Percentiles rank a stretch among this genome's conserved stretches.
Evolutionary conservation across 768 basidiomycete genomes (phyloP).

Genomic region (Gymnopilus junonius): DNA sequence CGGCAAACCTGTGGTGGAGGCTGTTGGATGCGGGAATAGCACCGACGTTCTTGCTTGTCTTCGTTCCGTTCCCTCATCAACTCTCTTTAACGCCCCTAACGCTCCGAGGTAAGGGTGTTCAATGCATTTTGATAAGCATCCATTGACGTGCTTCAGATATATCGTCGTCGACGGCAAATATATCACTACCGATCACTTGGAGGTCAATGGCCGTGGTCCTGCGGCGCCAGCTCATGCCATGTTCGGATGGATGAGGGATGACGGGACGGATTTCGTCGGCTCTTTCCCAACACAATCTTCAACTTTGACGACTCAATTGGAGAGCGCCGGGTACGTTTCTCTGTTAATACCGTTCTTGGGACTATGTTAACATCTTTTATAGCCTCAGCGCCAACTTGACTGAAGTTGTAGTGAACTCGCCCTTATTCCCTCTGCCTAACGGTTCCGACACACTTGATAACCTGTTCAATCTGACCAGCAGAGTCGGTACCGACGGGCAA

Average conservation of each 20-base stretch:
- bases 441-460: conserved; percentile 40
- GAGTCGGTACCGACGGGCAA: conserved; percentile 47
- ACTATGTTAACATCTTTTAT: not conserved
- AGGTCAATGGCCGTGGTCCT: conserved; percentile 41
- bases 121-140: not conserved
- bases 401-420: conserved; percentile 15
- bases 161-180: conserved; percentile 53
- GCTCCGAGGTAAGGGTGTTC: conserved; percentile 25
- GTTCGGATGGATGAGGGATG: conserved; percentile 55
- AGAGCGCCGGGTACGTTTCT: conserved; percentile 23
- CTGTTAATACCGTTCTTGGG: conserved; percentile 13
- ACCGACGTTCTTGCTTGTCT: conserved; percentile 43
- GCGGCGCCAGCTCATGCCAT: conserved; percentile 43
- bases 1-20: conserved; percentile 38
- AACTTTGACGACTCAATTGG: conserved; percentile 17
- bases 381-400: conserved; percentile 20
- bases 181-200: conserved; percentile 41
- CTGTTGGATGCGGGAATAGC: conserved; percentile 42
- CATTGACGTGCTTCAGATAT: conserved; percentile 27
- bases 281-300: conserved; percentile 25
- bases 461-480: conserved; percentile 50
- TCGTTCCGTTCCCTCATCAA: conserved; percentile 33
- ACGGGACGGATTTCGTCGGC: conserved; percentile 50
- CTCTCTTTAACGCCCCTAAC: conserved; percentile 41
- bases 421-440: conserved; percentile 45